Conservation (phyloP, 805 yeast genomes). For the Cyberlindnera veronae region DNA sequence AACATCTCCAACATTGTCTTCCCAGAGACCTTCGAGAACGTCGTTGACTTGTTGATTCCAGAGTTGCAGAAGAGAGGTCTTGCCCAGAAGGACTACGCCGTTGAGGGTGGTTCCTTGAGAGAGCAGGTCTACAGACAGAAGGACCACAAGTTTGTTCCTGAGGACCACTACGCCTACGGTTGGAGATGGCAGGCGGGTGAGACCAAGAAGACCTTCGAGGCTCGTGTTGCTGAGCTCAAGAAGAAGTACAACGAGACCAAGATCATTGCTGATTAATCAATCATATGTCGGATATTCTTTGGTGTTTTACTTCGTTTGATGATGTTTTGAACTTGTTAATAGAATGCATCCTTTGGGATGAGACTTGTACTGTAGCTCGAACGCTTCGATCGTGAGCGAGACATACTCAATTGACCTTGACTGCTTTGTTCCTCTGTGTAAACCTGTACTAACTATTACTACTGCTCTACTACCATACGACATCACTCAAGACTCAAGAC, state of each 20-base stretch:
- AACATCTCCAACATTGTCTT: slow-evolving; percentile 38
- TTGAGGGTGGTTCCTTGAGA: slow-evolving; percentile 35
- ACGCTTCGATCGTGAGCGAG: too few relatives aligned
- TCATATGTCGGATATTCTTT: too few relatives aligned
- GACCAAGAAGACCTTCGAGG: slow-evolving; percentile 30
- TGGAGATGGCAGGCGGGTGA: slow-evolving; percentile 27
- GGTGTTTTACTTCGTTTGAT: too few relatives aligned
- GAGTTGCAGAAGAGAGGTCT: slow-evolving; percentile 37
- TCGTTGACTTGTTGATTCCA: slow-evolving; percentile 36
- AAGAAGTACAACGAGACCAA: slow-evolving; percentile 7
- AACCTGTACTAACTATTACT: too few relatives aligned
- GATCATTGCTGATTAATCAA: too few relatives aligned
- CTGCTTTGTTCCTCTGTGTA: too few relatives aligned
- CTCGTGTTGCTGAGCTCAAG: slow-evolving; percentile 11
- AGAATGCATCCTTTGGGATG: too few relatives aligned
- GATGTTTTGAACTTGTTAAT: too few relatives aligned
- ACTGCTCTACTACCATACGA: too few relatives aligned
- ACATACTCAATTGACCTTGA: too few relatives aligned
- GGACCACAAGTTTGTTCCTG: slow-evolving; percentile 25
- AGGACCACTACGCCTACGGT: slow-evolving; percentile 22
- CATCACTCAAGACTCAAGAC: too few relatives aligned
- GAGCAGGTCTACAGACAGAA: slow-evolving; percentile 30
- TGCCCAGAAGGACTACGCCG: slow-evolving; percentile 30
- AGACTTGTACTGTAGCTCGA: too few relatives aligned
- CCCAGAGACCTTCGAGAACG: slow-evolving; percentile 41